Evolutionary conservation across 2,329 filamentous ascomycete genomes (phyloP).

Genomic region (Esteya vermicola): DNA sequence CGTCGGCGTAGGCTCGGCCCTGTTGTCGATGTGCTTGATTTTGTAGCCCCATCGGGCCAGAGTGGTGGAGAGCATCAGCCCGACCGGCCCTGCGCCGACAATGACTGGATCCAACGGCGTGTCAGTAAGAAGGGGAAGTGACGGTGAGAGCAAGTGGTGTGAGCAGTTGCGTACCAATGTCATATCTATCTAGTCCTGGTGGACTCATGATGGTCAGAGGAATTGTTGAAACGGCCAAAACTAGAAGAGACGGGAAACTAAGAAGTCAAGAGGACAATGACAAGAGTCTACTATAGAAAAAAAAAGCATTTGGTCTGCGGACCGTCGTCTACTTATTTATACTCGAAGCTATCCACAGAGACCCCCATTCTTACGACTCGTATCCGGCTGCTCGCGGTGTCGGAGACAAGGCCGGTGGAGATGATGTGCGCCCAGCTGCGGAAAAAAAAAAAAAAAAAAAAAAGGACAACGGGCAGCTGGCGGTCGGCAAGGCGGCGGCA

Average conservation of each 20-base stretch:
- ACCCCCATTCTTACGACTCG: too few relatives aligned
- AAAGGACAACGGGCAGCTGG: too few relatives aligned
- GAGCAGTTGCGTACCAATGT: neutral
- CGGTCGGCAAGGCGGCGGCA: too few relatives aligned
- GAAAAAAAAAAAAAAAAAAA: too few relatives aligned
- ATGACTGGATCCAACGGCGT: slow-evolving; percentile 53
- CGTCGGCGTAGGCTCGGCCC: slow-evolving; percentile 68
- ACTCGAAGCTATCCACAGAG: neutral
- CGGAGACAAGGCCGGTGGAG: too few relatives aligned
- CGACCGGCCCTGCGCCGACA: slow-evolving; percentile 77
- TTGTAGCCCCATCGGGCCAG: slow-evolving; percentile 87
- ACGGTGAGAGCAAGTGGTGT: neutral
- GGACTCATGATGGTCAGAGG: neutral
- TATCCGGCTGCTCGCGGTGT: too few relatives aligned
- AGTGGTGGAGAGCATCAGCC: slow-evolving; percentile 75
- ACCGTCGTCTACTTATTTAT: too few relatives aligned
- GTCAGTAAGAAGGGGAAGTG: neutral
- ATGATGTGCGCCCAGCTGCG: too few relatives aligned
- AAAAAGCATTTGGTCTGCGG: too few relatives aligned
- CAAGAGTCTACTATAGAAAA: neutral
- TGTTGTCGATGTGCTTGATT: slow-evolving; percentile 90
- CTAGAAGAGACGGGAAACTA: neutral
- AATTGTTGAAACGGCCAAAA: neutral
- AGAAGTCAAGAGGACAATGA: neutral
- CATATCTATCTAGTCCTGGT: neutral